Evolutionary conservation across 2,329 filamentous ascomycete genomes (phyloP).

Genomic region (Cercospora sp.): DNA sequence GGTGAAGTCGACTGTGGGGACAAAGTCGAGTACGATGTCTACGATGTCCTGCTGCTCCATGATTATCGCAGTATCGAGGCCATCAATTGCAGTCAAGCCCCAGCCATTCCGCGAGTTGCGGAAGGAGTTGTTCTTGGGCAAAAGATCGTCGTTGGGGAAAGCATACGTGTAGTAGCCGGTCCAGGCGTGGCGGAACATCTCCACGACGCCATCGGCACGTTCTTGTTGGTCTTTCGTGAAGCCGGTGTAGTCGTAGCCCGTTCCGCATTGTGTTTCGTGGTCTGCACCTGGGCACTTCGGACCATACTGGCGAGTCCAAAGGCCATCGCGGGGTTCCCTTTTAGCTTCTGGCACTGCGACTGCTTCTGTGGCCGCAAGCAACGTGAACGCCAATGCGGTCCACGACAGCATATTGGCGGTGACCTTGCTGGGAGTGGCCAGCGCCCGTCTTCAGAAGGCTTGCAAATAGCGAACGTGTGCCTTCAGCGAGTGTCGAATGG

Average conservation of each 20-base stretch:
- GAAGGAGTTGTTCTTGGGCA: slow-evolving; percentile 64
- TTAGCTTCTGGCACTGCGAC: background rate
- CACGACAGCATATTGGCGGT: background rate
- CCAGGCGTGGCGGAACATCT: slow-evolving; percentile 70
- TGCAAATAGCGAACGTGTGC: background rate
- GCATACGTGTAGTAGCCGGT: slow-evolving; percentile 49
- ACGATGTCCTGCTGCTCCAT: slow-evolving; percentile 71
- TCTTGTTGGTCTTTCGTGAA: slow-evolving; percentile 23
- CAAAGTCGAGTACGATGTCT: slow-evolving; percentile 66
- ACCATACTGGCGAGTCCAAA: background rate
- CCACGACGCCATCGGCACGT: slow-evolving; percentile 62
- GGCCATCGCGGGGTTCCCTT: background rate
- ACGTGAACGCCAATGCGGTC: background rate
- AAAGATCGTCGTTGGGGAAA: slow-evolving; percentile 61
- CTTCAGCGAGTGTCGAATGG: background rate
- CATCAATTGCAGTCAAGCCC: slow-evolving; percentile 81
- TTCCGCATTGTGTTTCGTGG: slow-evolving; percentile 20
- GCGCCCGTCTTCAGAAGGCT: background rate
- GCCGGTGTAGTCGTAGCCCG: slow-evolving; percentile 20
- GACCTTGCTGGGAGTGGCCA: background rate
- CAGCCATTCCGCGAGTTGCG: slow-evolving; percentile 76
- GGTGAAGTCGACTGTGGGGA: slow-evolving; percentile 70
- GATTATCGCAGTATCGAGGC: slow-evolving; percentile 74
- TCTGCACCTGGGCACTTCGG: background rate
- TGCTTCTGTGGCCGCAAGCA: background rate